Conservation (phyloP, 257 asterid genomes). For the Primulina eburnea region DNA sequence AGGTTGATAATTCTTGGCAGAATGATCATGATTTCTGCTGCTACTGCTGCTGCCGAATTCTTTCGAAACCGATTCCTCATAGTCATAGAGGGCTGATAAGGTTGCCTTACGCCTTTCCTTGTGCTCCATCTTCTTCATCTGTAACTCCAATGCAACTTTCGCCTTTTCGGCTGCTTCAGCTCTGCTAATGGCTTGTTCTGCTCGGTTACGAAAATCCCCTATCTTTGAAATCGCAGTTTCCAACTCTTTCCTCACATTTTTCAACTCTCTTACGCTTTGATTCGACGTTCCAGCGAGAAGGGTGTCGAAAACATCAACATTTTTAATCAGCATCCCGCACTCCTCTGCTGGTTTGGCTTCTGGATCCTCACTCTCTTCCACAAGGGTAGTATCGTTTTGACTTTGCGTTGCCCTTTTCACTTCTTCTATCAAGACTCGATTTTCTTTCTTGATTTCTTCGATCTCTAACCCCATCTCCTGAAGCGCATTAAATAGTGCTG, state of each 20-base stretch:
- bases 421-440: slow-evolving; percentile 30
- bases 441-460: slow-evolving; percentile 45
- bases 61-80: slow-evolving; percentile 45
- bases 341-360: slow-evolving; percentile 20
- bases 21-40: not conserved
- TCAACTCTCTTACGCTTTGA: slow-evolving; percentile 27
- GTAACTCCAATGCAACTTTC: slow-evolving; percentile 45
- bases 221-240: slow-evolving; percentile 38
- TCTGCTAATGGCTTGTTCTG: slow-evolving; percentile 80
- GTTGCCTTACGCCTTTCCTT: slow-evolving; percentile 55
- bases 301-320: slow-evolving; percentile 1
- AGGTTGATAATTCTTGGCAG: slow-evolving; percentile 47
- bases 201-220: slow-evolving; percentile 55
- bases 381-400: not conserved
- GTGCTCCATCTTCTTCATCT: slow-evolving; percentile 49
- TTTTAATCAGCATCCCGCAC: slow-evolving; percentile 7
- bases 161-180: slow-evolving; percentile 77
- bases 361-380: not conserved
- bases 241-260: slow-evolving; percentile 39
- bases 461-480: slow-evolving; percentile 55
- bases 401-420: slow-evolving; percentile 22
- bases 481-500: slow-evolving; percentile 39
- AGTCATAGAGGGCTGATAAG: slow-evolving; percentile 44
- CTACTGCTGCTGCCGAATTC: slow-evolving; percentile 17
- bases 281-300: not conserved